These are phyloP conservation scores for Spinacia oleracea DNA, from an alignment of 179 eudicot species.

Conservation along the genomic window DNA sequence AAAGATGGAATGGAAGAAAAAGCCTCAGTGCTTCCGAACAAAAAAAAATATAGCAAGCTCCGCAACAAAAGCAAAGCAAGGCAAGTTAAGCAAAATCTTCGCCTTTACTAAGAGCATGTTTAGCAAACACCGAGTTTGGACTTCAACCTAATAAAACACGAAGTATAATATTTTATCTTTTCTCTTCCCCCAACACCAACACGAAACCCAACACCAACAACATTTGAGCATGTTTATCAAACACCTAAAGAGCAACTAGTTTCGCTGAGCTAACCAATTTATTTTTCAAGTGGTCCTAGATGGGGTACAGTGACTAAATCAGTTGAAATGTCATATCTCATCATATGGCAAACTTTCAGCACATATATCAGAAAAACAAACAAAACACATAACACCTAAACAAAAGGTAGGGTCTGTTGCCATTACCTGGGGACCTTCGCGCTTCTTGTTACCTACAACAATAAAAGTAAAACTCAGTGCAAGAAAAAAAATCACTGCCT, in stretches of 20 bases:
- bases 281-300: not conserved
- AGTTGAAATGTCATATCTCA: not conserved
- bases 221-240: no score
- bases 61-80: not conserved
- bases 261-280: not conserved
- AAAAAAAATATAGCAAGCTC: not conserved
- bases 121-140: no score
- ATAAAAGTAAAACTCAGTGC: not conserved
- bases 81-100: no score
- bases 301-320: not conserved
- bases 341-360: not conserved
- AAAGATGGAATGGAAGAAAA: not conserved
- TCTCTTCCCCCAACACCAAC: no score
- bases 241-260: not conserved
- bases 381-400: not conserved
- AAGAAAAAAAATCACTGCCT: not conserved
- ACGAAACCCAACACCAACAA: no score
- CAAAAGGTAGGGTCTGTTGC: not conserved
- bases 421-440: constrained; percentile 29
- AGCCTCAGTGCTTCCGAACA: not conserved
- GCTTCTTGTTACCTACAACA: constrained; percentile 29
- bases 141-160: no score
- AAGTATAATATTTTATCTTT: no score
- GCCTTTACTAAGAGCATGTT: no score
- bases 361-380: not conserved